A percentile compares a stretch with the other conserved stretches of the same genome.
These are phyloP conservation scores for Talaromyces atroroseus DNA, from an alignment of 2,329 filamentous ascomycete species.

Conservation along the genomic window DNA sequence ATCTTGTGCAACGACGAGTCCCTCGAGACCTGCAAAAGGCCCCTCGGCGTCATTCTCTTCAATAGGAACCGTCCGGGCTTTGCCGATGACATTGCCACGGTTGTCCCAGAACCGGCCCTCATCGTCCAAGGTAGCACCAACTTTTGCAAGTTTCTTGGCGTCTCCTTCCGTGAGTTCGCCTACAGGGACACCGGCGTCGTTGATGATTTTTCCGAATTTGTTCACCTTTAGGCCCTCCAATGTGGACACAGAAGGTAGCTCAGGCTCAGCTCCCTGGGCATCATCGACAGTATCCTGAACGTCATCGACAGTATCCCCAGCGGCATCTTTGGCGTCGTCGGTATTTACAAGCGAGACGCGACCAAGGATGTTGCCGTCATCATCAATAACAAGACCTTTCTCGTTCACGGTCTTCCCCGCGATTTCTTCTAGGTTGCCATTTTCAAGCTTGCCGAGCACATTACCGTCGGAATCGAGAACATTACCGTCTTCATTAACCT, in stretches of 20 bases:
- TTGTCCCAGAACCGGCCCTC: conserved; percentile 61
- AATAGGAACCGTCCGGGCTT: conserved; percentile 44
- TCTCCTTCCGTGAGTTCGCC: conserved; percentile 59
- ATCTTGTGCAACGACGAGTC: conserved; percentile 43
- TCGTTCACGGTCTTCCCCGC: conserved; percentile 11
- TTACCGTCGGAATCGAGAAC: conserved; percentile 18
- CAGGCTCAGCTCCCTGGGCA: conserved; percentile 14
- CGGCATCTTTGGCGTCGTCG: conserved; percentile 16
- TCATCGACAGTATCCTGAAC: conserved; percentile 23
- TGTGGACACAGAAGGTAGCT: conserved; percentile 29
- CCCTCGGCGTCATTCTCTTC: conserved; percentile 37
- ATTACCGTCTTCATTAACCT: conserved; percentile 26
- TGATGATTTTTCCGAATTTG: conserved; percentile 42
- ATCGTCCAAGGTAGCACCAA: conserved; percentile 44
- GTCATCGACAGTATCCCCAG: conserved; percentile 21
- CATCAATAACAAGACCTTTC: conserved; percentile 13
- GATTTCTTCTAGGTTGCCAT: conserved; percentile 7
- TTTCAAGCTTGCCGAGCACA: conserved; percentile 8
- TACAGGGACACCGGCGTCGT: conserved; percentile 42
- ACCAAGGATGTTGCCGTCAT: conserved; percentile 15
- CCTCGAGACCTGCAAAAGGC: conserved; percentile 42
- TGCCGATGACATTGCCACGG: conserved; percentile 59
- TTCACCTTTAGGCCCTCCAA: conserved; percentile 39
- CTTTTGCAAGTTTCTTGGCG: conserved; percentile 53
- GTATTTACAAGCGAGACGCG: conserved; percentile 27